phyloP scores from a whole-genome alignment of 805 yeast species.

The Saccharomycopsis babjevae region DNA sequence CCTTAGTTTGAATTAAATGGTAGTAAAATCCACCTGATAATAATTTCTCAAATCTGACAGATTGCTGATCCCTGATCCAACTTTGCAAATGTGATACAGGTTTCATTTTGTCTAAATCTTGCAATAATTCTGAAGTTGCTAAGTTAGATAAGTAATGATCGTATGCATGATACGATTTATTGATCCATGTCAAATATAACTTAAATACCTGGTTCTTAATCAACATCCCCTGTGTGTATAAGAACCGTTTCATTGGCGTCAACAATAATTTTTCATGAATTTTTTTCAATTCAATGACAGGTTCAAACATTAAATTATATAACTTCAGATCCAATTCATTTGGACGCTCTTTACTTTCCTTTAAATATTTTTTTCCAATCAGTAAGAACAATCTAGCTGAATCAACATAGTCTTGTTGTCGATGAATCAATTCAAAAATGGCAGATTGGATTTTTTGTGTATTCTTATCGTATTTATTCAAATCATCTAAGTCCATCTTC shows the following conservation, averaged over 20 bases:
- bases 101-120: conserved; percentile 12
- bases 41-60: conserved; percentile 12
- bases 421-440: conserved; percentile 15
- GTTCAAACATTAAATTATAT: conserved; percentile 13
- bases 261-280: conserved; percentile 14
- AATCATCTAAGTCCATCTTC: conserved; percentile 13
- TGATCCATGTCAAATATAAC: conserved; percentile 14
- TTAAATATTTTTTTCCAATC: conserved; percentile 11
- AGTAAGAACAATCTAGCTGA: conserved; percentile 9
- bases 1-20: conserved; percentile 16
- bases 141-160: conserved; percentile 9
- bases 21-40: conserved; percentile 14
- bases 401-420: conserved; percentile 15
- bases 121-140: conserved; percentile 14
- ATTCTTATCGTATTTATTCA: conserved; percentile 8
- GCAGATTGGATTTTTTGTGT: conserved; percentile 12
- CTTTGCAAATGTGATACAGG: conserved; percentile 7
- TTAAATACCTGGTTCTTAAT: conserved; percentile 12
- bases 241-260: conserved; percentile 14
- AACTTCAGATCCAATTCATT: conserved; percentile 9
- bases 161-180: conserved; percentile 14
- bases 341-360: conserved; percentile 6
- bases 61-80: conserved; percentile 13
- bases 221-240: conserved; percentile 15
- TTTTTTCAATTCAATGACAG: conserved; percentile 10